Evolutionary conservation across 148 eudicot genomes (phyloP), one percentile per base, ranked within the genome.

Genomic region (Rhododendron ferrugineum): DNA sequence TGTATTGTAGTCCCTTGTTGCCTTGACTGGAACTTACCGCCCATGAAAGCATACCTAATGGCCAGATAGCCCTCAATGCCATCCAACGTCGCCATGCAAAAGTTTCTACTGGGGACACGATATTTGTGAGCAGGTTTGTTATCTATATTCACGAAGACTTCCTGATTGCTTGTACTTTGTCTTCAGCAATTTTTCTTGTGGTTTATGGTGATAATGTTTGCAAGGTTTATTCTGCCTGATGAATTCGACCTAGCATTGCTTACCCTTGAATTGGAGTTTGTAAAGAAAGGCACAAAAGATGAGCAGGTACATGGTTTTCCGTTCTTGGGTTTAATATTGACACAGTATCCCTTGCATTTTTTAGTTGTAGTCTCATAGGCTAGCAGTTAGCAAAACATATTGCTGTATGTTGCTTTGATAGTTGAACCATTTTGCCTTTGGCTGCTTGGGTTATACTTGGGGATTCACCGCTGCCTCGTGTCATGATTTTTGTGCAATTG

Each of bases 201-300:
- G 44, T 26, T 52, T 84, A 8, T 40, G 13, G n/a, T 85, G 80
- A 40, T 73, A 37, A 62, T 78, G 23, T 54, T 85, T 72, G 85
- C 32, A 82, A 95, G 98, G 82, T 95, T 93, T 75, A n/a, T 87
- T 30, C 95, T 92, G 50, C 98, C 99, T 83, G 96, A 97, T 80
- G 82, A 89, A 83, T 97, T 93, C 82, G 85, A 86, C 87, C 92
- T 95, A 66, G 96, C 98, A 11, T 87, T 94, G 90, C 95, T 97
- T 66, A 92, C 93, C 32, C 92, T 97, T 42, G 99, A 97, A 85
- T 84, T 97, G 89, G 99, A 97, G 88, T 95, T 92, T 88, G 91
- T 93, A 74, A 91, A 93, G 86, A 97, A 89, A 85, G 95, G 93
- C 82, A 88, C 86, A 13, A 92, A 87, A 85, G 98, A 94, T 1